Percentiles rank a stretch among this genome's conserved stretches.
Evolutionary conservation across 495 filamentous ascomycete species (phyloP).

Genomic region (Hypoxylon trugodes): DNA sequence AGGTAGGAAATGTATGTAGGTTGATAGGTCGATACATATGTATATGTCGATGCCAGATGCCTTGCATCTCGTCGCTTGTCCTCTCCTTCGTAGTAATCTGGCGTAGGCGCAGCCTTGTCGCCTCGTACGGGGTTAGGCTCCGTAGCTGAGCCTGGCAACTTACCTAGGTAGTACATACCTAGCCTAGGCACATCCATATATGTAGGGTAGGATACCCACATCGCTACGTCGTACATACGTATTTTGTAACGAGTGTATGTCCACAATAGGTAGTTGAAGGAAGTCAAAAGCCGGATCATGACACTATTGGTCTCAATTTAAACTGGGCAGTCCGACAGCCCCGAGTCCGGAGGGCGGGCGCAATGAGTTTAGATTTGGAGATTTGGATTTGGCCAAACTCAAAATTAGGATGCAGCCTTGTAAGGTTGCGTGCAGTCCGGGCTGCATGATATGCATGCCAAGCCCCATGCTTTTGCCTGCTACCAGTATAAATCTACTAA

Average conservation of each 20-base stretch:
- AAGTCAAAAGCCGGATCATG: too few relatives aligned
- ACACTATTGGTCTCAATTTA: slow-evolving; percentile 22
- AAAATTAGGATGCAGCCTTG: slow-evolving; percentile 41
- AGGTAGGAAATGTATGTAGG: too few relatives aligned
- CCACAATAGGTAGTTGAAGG: neutral
- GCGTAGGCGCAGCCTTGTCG: slow-evolving; percentile 32
- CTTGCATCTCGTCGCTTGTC: slow-evolving; percentile 9
- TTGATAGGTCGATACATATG: too few relatives aligned
- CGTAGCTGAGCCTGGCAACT: slow-evolving; percentile 15
- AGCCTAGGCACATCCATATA: slow-evolving; percentile 1
- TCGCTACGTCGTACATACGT: neutral
- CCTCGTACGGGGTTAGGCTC: slow-evolving; percentile 28
- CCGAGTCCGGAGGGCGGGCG: slow-evolving; percentile 38
- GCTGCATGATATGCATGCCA: slow-evolving; percentile 40
- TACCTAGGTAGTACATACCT: too few relatives aligned
- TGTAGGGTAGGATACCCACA: too few relatives aligned
- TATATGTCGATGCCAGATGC: slow-evolving; percentile 2
- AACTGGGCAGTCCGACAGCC: neutral
- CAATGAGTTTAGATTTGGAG: too few relatives aligned
- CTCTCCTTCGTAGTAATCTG: slow-evolving; percentile 14
- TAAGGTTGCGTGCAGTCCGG: slow-evolving; percentile 39
- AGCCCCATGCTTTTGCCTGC: too few relatives aligned
- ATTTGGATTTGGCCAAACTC: too few relatives aligned
- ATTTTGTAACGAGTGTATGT: neutral
- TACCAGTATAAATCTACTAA: too few relatives aligned